Base-by-base conservation (phyloP, 768 basidiomycete species). In the Tylopilus balloui region DNA sequence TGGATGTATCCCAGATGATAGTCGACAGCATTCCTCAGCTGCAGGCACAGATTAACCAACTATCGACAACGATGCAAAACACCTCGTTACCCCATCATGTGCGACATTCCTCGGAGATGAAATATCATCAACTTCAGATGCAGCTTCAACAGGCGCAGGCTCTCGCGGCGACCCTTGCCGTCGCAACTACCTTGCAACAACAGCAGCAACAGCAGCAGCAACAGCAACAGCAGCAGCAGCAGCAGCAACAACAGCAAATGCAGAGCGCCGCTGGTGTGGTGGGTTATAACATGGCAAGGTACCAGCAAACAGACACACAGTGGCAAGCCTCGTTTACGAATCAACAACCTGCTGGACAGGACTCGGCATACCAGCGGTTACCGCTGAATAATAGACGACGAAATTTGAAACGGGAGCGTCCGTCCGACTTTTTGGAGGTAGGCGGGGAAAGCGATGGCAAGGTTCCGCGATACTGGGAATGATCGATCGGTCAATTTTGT, bases 341-440 rank as follows among this genome's bases (percentile, higher is more conserved):
- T 53, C 84, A 88, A 59, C 84, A 87, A 63, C 76, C 78, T 25
- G 76, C 77, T 43, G 75, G 76, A 6, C 81, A 83, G 60, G 89
- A 92, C 53, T 91, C 88, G 6, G 86, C 89, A n/a, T 92, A 92
- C 64, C 90, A 92, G 64, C 76, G 90, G 29, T 62, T 90, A 42
- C 89, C 89, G 25, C 69, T 92, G 46, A 92, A 91, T 60, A 89
- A 88, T 59, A 76, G 89, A 50, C 77, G 89, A 45, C 73, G 86
- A 61, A 82, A 81, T 56, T 60, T 88, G 55, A 91, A 92, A 68
- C 78, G 89, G 9, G 90, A 92, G 25, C 73, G 89, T 39, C 89
- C 89, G 2, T 84, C 86, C 4, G 90, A 92, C 68, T 92, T 92
- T 61, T 66, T 89, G 60, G 89, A 91, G 59, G 76, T 88, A 2